Evolutionary conservation across 2,329 filamentous ascomycete species (phyloP).

Genomic region (Ophiostoma himal-ulmi): DNA sequence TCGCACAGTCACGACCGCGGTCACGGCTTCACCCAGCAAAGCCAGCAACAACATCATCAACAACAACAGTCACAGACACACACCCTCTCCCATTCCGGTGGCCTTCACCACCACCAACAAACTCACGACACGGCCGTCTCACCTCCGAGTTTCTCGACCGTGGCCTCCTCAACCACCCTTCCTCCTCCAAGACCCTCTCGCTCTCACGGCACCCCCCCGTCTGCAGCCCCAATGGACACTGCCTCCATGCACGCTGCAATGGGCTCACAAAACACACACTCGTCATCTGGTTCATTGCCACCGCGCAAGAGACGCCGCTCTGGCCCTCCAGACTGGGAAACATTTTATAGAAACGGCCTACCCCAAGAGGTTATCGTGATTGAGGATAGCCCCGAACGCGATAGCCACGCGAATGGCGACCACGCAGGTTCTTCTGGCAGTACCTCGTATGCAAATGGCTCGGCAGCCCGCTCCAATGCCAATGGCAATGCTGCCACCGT

Average conservation of each 20-base stretch:
- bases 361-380: conserved; percentile 84
- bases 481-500: conserved; percentile 26
- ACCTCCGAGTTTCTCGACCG: conserved; percentile 30
- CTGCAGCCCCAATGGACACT: conserved; percentile 27
- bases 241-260: conserved; percentile 31
- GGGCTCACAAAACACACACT: conserved; percentile 34
- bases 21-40: conserved; percentile 11
- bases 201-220: conserved; percentile 22
- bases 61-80: conserved; percentile 23
- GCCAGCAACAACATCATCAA: conserved; percentile 9
- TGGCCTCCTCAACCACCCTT: conserved; percentile 13
- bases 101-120: conserved; percentile 19
- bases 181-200: conserved; percentile 20
- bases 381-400: conserved; percentile 61
- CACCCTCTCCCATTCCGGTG: not conserved
- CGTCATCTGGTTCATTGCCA: conserved; percentile 31
- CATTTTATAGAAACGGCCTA: conserved; percentile 76
- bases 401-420: conserved; percentile 36
- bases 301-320: conserved; percentile 51
- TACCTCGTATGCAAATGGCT: conserved; percentile 26
- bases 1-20: not conserved
- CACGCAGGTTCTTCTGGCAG: conserved; percentile 8
- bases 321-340: conserved; percentile 68
- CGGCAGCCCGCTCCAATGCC: not conserved
- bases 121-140: conserved; percentile 21